Conservation (phyloP, 495 filamentous ascomycete genomes). For the Podospora tetraspora region DNA sequence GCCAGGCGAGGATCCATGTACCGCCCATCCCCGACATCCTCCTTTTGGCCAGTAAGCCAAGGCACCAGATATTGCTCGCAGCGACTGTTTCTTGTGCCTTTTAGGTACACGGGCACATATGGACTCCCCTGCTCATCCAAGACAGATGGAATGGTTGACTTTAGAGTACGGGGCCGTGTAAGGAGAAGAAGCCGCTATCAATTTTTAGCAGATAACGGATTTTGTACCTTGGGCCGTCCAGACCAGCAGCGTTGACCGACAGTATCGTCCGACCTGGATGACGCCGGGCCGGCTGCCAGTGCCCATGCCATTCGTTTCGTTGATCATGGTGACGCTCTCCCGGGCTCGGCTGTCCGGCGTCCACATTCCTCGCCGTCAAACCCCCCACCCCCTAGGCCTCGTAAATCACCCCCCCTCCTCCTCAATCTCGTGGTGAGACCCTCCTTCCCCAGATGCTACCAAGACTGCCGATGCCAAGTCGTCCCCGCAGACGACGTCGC, state of each 20-base stretch:
- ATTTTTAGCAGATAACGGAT: background rate
- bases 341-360: background rate
- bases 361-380: background rate
- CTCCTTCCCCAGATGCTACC: background rate
- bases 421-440: background rate
- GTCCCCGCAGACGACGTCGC: conserved; percentile 9
- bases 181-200: background rate
- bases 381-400: background rate
- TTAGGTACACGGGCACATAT: too few relatives aligned
- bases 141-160: background rate
- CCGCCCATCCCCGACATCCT: background rate
- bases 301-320: background rate
- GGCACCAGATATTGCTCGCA: background rate
- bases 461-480: conserved; percentile 19
- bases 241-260: background rate
- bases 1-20: background rate
- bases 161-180: background rate
- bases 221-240: background rate
- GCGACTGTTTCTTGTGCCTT: background rate
- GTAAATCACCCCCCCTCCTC: conserved; percentile 7
- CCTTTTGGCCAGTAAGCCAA: background rate
- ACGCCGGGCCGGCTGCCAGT: background rate
- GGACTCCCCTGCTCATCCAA: background rate
- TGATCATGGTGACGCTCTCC: background rate
- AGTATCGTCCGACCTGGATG: background rate